phyloP scores from a whole-genome alignment of 2,329 filamentous ascomycete genomes.

The Claviceps sp. region DNA sequence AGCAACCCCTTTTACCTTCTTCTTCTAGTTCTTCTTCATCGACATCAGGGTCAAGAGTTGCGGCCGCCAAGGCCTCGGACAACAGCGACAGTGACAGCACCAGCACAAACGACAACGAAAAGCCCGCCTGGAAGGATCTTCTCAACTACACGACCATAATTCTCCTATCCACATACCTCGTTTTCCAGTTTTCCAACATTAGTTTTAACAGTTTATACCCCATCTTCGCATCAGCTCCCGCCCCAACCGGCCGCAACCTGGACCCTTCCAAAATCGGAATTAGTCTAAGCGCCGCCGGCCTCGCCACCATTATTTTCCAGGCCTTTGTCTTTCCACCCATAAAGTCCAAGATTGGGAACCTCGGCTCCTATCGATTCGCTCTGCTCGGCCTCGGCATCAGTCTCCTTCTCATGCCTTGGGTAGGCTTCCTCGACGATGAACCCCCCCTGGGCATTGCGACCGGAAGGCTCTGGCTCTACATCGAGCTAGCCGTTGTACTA shows the following conservation, averaged over 20 bases:
- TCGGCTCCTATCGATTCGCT: conserved; percentile 67
- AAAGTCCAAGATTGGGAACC: conserved; percentile 69
- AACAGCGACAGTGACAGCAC: conserved; percentile 14
- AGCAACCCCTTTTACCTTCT: conserved; percentile 17
- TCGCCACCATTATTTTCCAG: conserved; percentile 82
- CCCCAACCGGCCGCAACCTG: conserved; percentile 65
- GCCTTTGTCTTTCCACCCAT: conserved; percentile 70
- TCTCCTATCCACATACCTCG: conserved; percentile 72
- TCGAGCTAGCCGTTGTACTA: conserved; percentile 67
- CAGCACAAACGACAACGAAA: conserved; percentile 12
- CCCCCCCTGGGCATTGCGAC: conserved; percentile 43
- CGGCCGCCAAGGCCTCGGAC: conserved; percentile 6
- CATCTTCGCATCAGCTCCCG: conserved; percentile 67
- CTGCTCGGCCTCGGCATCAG: conserved; percentile 69
- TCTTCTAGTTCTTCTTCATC: conserved; percentile 7
- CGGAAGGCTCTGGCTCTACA: conserved; percentile 59
- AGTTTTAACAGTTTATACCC: conserved; percentile 93
- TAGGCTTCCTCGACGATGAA: conserved; percentile 58
- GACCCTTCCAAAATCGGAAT: conserved; percentile 72
- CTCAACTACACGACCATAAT: conserved; percentile 72
- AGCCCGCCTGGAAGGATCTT: conserved; percentile 39
- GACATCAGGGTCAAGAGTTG: conserved; percentile 8
- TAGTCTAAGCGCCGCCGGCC: conserved; percentile 69
- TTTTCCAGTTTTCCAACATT: conserved; percentile 89
- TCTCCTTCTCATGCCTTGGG: conserved; percentile 80